These are phyloP conservation scores for Euryodendron excelsum DNA, from an alignment of 148 eudicot species.

Conservation along the genomic window DNA sequence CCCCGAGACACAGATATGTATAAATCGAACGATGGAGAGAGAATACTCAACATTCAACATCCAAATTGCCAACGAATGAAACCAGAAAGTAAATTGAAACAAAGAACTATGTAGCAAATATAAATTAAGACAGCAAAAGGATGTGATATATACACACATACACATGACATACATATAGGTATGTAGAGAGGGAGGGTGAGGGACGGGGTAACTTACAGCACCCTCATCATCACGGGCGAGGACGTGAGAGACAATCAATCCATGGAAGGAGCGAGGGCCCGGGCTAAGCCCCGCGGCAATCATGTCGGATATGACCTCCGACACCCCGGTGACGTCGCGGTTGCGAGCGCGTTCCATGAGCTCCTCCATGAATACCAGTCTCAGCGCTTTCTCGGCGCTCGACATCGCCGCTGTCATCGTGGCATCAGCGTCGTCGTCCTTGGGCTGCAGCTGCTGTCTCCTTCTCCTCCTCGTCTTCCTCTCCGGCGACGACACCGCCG, in stretches of 20 bases:
- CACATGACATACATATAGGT: no score
- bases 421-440: constrained; percentile 31
- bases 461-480: constrained; percentile 29
- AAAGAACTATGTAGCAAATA: no score
- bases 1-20: no score
- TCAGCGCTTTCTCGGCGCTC: constrained; percentile 61
- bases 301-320: constrained; percentile 84
- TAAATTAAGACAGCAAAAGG: no score
- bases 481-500: constrained; percentile 34
- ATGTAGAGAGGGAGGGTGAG: neutral
- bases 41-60: no score
- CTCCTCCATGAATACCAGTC: constrained; percentile 84
- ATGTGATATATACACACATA: no score
- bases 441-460: constrained; percentile 24
- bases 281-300: constrained; percentile 78
- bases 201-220: constrained; percentile 44
- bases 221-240: constrained; percentile 59
- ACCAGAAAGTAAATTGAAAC: no score
- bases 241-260: constrained; percentile 61
- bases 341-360: constrained; percentile 59
- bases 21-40: no score
- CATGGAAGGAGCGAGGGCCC: constrained; percentile 88
- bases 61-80: no score
- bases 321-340: constrained; percentile 57
- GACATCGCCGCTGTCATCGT: constrained; percentile 33